Evolutionary conservation across 2,329 filamentous ascomycete genomes (phyloP).

Genomic region (Sarocladium brachiariae): DNA sequence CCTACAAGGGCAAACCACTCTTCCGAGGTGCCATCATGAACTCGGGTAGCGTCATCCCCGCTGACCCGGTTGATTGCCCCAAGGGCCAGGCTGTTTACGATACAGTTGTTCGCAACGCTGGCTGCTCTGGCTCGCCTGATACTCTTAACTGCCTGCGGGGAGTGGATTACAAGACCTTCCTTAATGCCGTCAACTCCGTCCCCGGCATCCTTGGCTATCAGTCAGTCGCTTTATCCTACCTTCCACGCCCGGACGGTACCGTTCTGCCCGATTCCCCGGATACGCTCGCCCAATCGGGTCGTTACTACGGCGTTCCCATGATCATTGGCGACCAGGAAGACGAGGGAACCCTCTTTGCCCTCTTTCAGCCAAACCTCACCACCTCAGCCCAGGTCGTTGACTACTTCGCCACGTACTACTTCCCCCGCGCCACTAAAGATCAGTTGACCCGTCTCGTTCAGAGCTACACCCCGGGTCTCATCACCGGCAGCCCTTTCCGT

Average conservation of each 20-base stretch:
- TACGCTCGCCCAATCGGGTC: constrained; percentile 40
- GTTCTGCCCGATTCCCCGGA: constrained; percentile 59
- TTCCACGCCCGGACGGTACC: constrained; percentile 65
- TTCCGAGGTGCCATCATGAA: constrained; percentile 77
- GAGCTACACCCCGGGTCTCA: constrained; percentile 54
- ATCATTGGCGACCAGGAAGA: constrained; percentile 71
- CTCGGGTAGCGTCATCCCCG: constrained; percentile 57
- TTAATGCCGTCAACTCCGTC: constrained; percentile 63
- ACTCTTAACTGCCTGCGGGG: constrained; percentile 60
- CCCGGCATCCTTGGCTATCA: constrained; percentile 61
- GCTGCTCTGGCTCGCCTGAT: constrained; percentile 52
- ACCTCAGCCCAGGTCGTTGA: constrained; percentile 49
- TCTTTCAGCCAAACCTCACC: constrained; percentile 64
- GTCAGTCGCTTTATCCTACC: constrained; percentile 64
- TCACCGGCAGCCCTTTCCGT: constrained; percentile 60
- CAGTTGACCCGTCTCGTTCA: constrained; percentile 50
- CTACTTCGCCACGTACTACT: constrained; percentile 57
- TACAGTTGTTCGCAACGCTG: constrained; percentile 49
- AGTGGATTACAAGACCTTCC: constrained; percentile 51
- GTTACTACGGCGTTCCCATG: constrained; percentile 41
- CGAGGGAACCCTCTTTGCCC: constrained; percentile 67
- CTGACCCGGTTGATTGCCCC: constrained; percentile 55
- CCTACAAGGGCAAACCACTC: constrained; percentile 66
- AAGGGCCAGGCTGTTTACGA: constrained; percentile 63
- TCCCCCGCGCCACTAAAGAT: constrained; percentile 44